These are phyloP conservation scores for Zygosaccharomyces pseudorouxii DNA, from an alignment of 805 yeast species.

Conservation along the genomic window DNA sequence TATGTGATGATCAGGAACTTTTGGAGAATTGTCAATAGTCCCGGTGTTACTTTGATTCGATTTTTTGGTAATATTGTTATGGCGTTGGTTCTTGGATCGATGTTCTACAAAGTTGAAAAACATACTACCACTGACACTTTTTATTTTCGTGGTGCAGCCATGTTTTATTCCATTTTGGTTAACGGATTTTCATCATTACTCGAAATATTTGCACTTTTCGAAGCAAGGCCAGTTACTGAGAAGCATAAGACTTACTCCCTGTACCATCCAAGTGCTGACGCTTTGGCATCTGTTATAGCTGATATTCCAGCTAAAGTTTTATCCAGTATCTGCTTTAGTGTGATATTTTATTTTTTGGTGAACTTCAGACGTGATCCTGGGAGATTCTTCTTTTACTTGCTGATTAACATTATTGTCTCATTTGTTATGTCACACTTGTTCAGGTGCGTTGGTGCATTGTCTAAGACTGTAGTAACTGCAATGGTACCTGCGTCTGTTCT, in stretches of 20 bases:
- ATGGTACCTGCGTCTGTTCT: conserved; percentile 57
- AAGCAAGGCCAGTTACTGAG: conserved; percentile 53
- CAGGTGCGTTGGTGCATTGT: conserved; percentile 49
- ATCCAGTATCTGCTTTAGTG: conserved; percentile 44
- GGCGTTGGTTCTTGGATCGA: conserved; percentile 53
- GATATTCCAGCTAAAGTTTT: conserved; percentile 50
- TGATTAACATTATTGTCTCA: conserved; percentile 42
- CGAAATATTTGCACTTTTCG: conserved; percentile 53
- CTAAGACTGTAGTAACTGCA: conserved; percentile 46
- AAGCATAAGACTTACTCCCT: conserved; percentile 54
- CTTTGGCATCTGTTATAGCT: conserved; percentile 48
- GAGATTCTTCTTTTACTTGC: conserved; percentile 47
- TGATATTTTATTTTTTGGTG: conserved; percentile 49
- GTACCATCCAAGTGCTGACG: conserved; percentile 58
- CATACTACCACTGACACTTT: conserved; percentile 42
- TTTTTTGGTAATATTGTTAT: conserved; percentile 45
- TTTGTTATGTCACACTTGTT: conserved; percentile 52
- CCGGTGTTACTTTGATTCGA: conserved; percentile 42
- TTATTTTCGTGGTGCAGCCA: conserved; percentile 54
- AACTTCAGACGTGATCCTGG: conserved; percentile 52
- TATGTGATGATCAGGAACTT: conserved; percentile 44
- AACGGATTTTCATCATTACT: conserved; percentile 59
- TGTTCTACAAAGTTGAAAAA: conserved; percentile 48
- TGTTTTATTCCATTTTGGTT: conserved; percentile 63
- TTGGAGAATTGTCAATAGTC: conserved; percentile 48